Percentiles rank a stretch among this genome's conserved stretches.
Conservation (phyloP, 768 basidiomycete genomes). For the Exsudoporus frostii region DNA sequence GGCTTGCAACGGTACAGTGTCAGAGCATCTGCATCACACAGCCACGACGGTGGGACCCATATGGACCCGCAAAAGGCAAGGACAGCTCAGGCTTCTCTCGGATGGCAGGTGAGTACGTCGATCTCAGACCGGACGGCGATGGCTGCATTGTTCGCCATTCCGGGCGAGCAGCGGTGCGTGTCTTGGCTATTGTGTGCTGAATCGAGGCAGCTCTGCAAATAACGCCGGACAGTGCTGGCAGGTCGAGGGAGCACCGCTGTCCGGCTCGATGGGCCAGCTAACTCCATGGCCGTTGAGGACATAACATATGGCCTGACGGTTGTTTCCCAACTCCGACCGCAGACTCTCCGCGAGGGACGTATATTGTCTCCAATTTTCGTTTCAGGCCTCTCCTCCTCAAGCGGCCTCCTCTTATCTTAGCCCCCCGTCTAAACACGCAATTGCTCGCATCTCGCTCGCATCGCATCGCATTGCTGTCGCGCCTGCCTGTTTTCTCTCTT, state of each 20-base stretch:
- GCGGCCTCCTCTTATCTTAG: constrained; percentile 29
- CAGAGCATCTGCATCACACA: constrained; percentile 19
- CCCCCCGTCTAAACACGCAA: constrained; percentile 29
- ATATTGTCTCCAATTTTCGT: constrained; percentile 26
- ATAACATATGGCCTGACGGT: constrained; percentile 15
- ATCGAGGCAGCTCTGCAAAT: constrained; percentile 13
- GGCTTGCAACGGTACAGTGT: not conserved
- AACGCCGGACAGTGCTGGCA: no score
- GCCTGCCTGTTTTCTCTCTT: constrained; percentile 18
- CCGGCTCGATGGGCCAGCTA: not conserved
- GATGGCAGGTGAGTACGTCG: constrained; percentile 9
- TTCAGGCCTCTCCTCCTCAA: constrained; percentile 15
- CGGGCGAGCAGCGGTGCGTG: constrained; percentile 20
- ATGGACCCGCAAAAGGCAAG: constrained; percentile 39
- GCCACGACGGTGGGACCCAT: constrained; percentile 43
- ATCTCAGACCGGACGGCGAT: constrained; percentile 11
- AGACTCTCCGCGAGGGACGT: constrained; percentile 30
- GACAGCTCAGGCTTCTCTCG: constrained; percentile 2
- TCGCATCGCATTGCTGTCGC: constrained; percentile 36
- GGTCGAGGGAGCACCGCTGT: no score
- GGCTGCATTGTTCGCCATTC: constrained; percentile 30
- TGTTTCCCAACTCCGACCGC: constrained; percentile 31
- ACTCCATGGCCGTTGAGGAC: not conserved
- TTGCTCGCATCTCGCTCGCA: constrained; percentile 26
- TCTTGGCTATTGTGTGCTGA: constrained; percentile 25